Percentiles rank a stretch among this genome's conserved stretches.
Conservation (phyloP, 2,329 filamentous ascomycete genomes). For the Trichoderma polysporum region DNA sequence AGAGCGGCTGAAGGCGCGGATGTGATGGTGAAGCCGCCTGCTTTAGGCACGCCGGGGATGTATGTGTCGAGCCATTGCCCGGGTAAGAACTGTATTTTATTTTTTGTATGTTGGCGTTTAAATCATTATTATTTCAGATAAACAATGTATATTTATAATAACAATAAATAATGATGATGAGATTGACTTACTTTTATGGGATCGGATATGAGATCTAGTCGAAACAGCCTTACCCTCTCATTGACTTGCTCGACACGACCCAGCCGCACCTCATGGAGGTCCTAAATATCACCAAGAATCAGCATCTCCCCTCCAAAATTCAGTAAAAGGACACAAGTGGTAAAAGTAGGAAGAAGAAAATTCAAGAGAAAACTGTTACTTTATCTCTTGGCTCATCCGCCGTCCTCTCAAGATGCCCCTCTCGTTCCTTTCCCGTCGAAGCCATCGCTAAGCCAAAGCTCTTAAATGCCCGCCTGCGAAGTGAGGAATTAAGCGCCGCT, state of each 20-base stretch:
- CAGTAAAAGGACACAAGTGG: not conserved
- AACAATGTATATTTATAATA: not conserved
- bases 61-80: conserved; percentile 90
- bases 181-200: conserved; percentile 47
- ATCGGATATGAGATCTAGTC: conserved; percentile 55
- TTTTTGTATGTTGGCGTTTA: not conserved
- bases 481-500: not conserved
- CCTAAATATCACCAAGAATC: conserved; percentile 31
- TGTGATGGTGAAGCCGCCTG: conserved; percentile 87
- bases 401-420: conserved; percentile 43
- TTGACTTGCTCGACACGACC: conserved; percentile 64
- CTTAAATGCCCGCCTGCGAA: not conserved
- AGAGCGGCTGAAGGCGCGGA: conserved; percentile 64
- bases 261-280: conserved; percentile 62
- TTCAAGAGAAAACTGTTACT: conserved; percentile 34
- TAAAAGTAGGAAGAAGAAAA: not conserved
- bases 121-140: not conserved
- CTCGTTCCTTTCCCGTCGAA: not conserved
- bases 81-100: conserved; percentile 62
- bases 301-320: not conserved
- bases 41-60: conserved; percentile 65
- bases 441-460: not conserved
- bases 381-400: conserved; percentile 69
- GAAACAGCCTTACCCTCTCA: conserved; percentile 65
- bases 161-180: not conserved